These are phyloP conservation scores for Conringia planisiliqua DNA, from an alignment of 345 rosid genomes.

Conservation along the genomic window DNA sequence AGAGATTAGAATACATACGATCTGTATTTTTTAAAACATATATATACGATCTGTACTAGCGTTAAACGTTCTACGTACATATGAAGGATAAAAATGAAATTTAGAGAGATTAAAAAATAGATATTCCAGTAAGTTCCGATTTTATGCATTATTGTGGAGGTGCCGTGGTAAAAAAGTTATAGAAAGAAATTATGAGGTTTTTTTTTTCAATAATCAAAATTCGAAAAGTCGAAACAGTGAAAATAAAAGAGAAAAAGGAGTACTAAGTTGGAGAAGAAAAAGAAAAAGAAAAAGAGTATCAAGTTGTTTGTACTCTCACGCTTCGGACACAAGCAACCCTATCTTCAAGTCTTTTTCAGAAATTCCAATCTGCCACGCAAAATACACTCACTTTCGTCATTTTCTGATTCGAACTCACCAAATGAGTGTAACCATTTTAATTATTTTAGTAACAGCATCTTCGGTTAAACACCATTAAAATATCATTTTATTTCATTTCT, in stretches of 20 bases:
- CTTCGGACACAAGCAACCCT: conserved; percentile 17
- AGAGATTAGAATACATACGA: not conserved
- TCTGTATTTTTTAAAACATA: not conserved
- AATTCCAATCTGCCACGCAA: conserved; percentile 29
- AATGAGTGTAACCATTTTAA: not conserved
- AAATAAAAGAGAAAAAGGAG: not conserved
- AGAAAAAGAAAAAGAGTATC: not conserved
- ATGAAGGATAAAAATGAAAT: not conserved
- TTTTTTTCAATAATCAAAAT: not conserved
- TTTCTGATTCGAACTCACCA: conserved; percentile 20
- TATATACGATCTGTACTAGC: not conserved
- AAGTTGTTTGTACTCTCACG: conserved; percentile 17
- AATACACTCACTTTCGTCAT: conserved; percentile 31
- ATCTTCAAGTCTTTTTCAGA: conserved; percentile 22
- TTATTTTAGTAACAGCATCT: conserved; percentile 1
- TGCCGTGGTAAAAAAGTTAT: not conserved
- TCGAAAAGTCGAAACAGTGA: not conserved
- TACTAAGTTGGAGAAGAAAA: not conserved
- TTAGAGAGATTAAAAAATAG: not conserved
- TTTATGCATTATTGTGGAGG: not conserved
- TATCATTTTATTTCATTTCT: not conserved
- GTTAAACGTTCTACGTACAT: not conserved
- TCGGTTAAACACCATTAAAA: not conserved
- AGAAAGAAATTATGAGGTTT: not conserved
- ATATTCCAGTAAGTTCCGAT: not conserved